A percentile compares a stretch with the other conserved stretches of the same genome.
phyloP scores from a whole-genome alignment of 2,329 filamentous ascomycete species.

The Graphiopsis chlorocephala region DNA sequence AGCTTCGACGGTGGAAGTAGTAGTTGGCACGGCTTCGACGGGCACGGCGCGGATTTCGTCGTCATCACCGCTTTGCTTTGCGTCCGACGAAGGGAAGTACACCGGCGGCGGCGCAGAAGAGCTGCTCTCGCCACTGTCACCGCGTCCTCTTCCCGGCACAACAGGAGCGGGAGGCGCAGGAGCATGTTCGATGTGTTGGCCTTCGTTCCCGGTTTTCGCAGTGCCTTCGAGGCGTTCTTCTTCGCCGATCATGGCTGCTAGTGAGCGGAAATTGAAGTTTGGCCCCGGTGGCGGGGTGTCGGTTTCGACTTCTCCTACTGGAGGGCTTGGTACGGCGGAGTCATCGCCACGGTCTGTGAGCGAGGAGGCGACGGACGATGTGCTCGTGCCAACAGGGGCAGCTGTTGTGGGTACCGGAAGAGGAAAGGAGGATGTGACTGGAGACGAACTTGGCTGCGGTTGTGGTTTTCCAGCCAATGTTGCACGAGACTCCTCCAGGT shows the following conservation, averaged over 20 bases:
- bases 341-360: slow-evolving; percentile 51
- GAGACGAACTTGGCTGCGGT: slow-evolving; percentile 27
- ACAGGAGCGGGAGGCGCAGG: slow-evolving; percentile 16
- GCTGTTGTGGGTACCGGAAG: slow-evolving; percentile 65
- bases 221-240: slow-evolving; percentile 32
- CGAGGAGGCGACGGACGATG: slow-evolving; percentile 80
- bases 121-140: slow-evolving; percentile 29
- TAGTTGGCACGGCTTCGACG: slow-evolving; percentile 6
- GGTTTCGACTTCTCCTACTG: slow-evolving; percentile 43
- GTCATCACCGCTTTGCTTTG: slow-evolving; percentile 16
- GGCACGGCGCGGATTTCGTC: slow-evolving; percentile 26
- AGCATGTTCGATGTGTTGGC: slow-evolving; percentile 42
- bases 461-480: slow-evolving; percentile 29
- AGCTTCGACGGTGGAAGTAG: slow-evolving; percentile 14
- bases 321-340: slow-evolving; percentile 39
- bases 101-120: background rate
- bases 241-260: slow-evolving; percentile 54
- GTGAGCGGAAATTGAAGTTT: slow-evolving; percentile 79
- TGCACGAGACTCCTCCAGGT: slow-evolving; percentile 46
- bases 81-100: slow-evolving; percentile 3
- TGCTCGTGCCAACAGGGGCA: slow-evolving; percentile 57
- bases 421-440: slow-evolving; percentile 24
- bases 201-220: slow-evolving; percentile 21
- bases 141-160: slow-evolving; percentile 15
- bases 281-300: slow-evolving; percentile 62